Evolutionary conservation across 140 eudicot genomes (phyloP), one percentile per base, ranked within the genome.

Genomic region (Anethum foeniculum): DNA sequence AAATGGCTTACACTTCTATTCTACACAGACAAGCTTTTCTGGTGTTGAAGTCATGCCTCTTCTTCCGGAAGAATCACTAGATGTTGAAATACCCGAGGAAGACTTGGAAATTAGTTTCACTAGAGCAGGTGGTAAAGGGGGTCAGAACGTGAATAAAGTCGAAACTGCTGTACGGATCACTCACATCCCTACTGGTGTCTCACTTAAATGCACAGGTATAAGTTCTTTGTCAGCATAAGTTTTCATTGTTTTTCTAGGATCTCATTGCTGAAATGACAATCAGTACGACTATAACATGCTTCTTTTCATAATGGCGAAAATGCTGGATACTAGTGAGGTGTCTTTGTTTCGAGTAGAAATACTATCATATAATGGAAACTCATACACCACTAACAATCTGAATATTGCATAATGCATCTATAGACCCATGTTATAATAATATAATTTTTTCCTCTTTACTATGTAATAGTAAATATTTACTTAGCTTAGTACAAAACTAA

Each of bases 11-110:
- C 79, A 47, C 64, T 75, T n/a, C 9, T 27, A 64, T 25, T 79
- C 23, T 64, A 41, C 76, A 79, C 90, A 94, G 99, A 94, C 99
- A 9, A 94, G 99, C 73, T 94, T 94, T 85, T 82, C 90, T 56
- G 99, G 99, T 54, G 91, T 94, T 67, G 99, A 94, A 86, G 93
- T 94, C 60, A 92, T 94, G 99, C 99, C 99, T 81, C 96, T 92
- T 90, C 96, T 94, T 88, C 97, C 97, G 13, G 99, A 94, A 23
- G 99, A 92, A 51, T 94, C 99, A 0, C 27, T 90, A 75, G 80
- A 88, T 73, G 91, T 94, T 75, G 99, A 94, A 43, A 94, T 94
- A 84, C 99, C 99, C 0, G 99, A 94, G 77, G 99, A 94, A 82
- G 99, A 94, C 81, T 83, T 94, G 84, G 97, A 94, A 56, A 89